Base-by-base conservation (phyloP, 441 rosid genomes). In the Corymbia citriodora region DNA sequence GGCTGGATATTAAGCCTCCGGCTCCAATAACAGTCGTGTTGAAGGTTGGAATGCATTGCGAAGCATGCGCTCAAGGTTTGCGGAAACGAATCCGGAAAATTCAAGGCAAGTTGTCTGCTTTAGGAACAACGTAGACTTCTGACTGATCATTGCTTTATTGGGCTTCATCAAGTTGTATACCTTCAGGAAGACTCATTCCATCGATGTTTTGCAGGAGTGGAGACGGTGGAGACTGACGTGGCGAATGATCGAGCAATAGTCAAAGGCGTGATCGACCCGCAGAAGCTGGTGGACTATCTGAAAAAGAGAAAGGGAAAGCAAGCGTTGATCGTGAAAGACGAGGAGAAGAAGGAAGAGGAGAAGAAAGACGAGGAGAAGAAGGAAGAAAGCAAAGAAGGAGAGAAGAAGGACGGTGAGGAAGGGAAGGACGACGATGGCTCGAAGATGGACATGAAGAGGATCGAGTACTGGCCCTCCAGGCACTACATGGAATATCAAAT, bases 41-140 rank as follows among this genome's bases (percentile, higher is more conserved):
- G 92, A 94, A 93, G 23, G 89, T 94, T 55, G 90, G 92, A 53
- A 94, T 94, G 95, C 95, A 94, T 68, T 93, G 95, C 9, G 95
- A 94, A 87, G 95, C 95, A 65, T 94, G 95, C 52, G 94, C 95
- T 87, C 94, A 92, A 88, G 92, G 23, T 88, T 54, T 94, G 23
- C 92, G 81, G 72, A 94, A 91, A 79, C 92, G 93, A 25, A 92
- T 94, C 68, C 79, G 92, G 72, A 93, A 93, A 88, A 91, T 93
- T 50, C 31, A 91, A 93, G 95, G 95, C 93, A 87, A 87, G 63
- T 72, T 31, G 48, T 57, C 88, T 87, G 33, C 19, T 55, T 8
- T 55, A 1, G 88, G 82, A 36, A 15, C 49, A 11, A 72, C 82
- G 15, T 10, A 6, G 7, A 72, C 36, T 36, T 72, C 82, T 36